phyloP scores from a whole-genome alignment of 2,329 filamentous ascomycete species.

The Metarhizium rileyi region DNA sequence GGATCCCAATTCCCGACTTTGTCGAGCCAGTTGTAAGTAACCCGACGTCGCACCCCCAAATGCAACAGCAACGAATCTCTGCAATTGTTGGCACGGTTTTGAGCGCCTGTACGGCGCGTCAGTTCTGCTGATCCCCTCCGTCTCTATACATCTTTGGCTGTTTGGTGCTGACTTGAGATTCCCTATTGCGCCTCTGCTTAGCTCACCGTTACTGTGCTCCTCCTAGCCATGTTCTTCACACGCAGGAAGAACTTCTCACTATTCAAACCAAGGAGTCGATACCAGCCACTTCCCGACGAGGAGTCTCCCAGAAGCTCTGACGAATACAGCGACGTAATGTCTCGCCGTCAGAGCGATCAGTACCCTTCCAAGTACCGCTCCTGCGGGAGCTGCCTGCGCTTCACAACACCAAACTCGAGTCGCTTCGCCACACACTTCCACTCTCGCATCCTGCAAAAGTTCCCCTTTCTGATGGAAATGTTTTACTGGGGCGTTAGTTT shows the following conservation, averaged over 20 bases:
- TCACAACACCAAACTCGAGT: constrained; percentile 52
- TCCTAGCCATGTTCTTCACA: constrained; percentile 27
- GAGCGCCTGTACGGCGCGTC: not conserved
- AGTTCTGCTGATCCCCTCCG: not conserved
- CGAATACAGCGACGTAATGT: constrained; percentile 9
- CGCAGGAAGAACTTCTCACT: constrained; percentile 25
- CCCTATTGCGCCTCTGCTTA: constrained; percentile 8
- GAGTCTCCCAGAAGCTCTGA: constrained; percentile 16
- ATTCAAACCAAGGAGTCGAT: constrained; percentile 12
- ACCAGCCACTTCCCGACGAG: constrained; percentile 15
- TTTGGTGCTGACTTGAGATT: not conserved
- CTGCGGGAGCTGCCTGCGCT: constrained; percentile 12
- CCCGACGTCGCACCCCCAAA: not conserved
- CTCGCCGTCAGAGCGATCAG: constrained; percentile 5
- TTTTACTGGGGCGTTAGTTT: constrained; percentile 54
- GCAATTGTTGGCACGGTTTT: not conserved
- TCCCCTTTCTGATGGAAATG: constrained; percentile 64
- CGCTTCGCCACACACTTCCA: constrained; percentile 50
- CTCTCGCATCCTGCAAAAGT: constrained; percentile 53
- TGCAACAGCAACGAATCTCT: not conserved
- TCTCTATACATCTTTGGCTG: not conserved
- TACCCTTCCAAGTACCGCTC: constrained; percentile 11
- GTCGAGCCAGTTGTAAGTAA: constrained; percentile 22
- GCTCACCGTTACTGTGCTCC: constrained; percentile 28
- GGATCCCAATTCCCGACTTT: constrained; percentile 23